A percentile compares a stretch with the other conserved stretches of the same genome.
Conservation (phyloP, 768 basidiomycete genomes). For the Boletus reticuloceps region DNA sequence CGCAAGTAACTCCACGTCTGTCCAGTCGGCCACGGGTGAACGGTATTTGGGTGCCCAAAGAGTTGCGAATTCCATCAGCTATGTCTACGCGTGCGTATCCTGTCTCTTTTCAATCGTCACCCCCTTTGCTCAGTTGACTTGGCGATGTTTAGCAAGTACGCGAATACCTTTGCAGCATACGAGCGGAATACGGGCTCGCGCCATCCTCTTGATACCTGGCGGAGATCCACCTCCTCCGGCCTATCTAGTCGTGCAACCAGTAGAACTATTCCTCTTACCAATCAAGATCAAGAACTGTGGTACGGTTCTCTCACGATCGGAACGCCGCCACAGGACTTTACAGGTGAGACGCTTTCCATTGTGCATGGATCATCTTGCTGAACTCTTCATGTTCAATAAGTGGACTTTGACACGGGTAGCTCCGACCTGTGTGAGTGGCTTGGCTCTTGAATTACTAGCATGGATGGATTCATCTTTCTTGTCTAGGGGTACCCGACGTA, state of each 20-base stretch:
- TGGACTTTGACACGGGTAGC: conserved; percentile 51
- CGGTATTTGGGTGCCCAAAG: background rate
- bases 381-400: conserved; percentile 17
- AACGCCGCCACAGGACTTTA: conserved; percentile 40
- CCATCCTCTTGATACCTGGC: conserved; percentile 28
- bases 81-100: conserved; percentile 7
- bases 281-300: conserved; percentile 36
- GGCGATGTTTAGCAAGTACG: conserved; percentile 36
- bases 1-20: background rate
- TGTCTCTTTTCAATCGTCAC: background rate
- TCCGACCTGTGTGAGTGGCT: conserved; percentile 36
- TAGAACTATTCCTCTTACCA: conserved; percentile 27
- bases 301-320: conserved; percentile 43
- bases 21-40: background rate
- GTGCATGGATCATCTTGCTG: background rate
- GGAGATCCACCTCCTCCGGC: background rate
- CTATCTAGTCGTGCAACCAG: conserved; percentile 8
- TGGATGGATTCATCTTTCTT: background rate
- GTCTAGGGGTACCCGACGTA: conserved; percentile 32
- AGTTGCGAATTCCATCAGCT: background rate
- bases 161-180: conserved; percentile 39
- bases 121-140: background rate
- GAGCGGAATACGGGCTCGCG: conserved; percentile 40
- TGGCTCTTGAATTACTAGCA: no score
- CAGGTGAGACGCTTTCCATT: conserved; percentile 24